A percentile compares a stretch with the other conserved stretches of the same genome.
phyloP scores from a whole-genome alignment of 202 grass and related monocot species.

The Thinopyrum obtusiflorum region DNA sequence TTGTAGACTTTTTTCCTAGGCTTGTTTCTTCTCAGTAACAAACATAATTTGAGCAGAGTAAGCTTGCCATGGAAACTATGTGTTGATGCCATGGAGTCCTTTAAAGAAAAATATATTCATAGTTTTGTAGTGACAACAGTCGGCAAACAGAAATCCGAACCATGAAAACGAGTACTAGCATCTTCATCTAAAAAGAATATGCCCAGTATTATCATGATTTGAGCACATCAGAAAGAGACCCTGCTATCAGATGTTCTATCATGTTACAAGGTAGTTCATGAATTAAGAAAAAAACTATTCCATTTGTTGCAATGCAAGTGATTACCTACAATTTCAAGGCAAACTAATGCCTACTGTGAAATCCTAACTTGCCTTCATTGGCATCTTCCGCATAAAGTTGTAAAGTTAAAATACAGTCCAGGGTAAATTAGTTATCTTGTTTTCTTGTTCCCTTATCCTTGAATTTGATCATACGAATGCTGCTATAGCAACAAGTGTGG shows the following conservation, averaged over 20 bases:
- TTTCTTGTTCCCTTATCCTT: not conserved
- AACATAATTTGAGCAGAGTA: no score
- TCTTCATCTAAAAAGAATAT: not conserved
- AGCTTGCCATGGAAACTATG: no score
- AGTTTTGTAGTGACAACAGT: no score
- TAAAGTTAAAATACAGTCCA: not conserved
- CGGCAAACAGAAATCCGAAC: no score
- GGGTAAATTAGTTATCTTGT: not conserved
- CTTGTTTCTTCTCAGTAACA: no score
- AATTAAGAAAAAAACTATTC: not conserved
- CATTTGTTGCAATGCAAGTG: not conserved
- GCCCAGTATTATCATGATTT: not conserved
- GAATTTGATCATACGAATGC: not conserved
- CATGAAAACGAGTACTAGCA: not conserved
- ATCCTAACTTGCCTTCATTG: not conserved
- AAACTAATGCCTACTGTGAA: not conserved
- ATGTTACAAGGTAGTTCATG: not conserved
- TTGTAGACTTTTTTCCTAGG: no score
- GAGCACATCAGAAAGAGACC: not conserved
- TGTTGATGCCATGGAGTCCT: no score
- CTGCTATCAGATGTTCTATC: not conserved
- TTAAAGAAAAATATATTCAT: no score
- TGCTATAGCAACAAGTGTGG: not conserved
- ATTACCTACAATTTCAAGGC: not conserved
- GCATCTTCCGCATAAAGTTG: not conserved